Evolutionary conservation across 208 protist species (phyloP), one percentile per base, ranked within the genome.

Genomic region (Leishmania arabica): DNA sequence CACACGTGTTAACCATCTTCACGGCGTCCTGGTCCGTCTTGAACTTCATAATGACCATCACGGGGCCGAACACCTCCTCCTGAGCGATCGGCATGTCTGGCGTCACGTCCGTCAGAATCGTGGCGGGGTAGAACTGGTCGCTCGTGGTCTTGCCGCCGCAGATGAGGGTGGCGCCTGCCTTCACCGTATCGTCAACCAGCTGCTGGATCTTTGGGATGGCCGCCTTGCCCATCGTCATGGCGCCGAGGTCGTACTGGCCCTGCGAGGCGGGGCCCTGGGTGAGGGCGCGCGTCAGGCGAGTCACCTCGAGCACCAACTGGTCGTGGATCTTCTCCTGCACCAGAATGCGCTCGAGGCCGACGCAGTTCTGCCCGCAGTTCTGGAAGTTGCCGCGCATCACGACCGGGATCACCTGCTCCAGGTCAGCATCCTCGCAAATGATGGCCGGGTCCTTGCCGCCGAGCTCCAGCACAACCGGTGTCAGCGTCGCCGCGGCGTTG

Each of bases 371-470:
- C n/a, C 97, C 97, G 84, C 93, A 98, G 88, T 98, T 98, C 82
- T 97, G 92, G 81, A 97, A 98, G 73, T 90, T 94, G 58, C 96
- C 94, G 54, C 95, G 90, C 91, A 99, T 93, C 70, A 98, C 89
- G 56, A 98, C 88, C 15, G 95, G 93, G 21, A 98, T 75, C 9
- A 98, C 88, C 80, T 98, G 91, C n/a, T 95, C 91, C 60, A 98
- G 79, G 83, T 99, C 92, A 66, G 90, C 93, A 80, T 98, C 95
- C 58, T 98, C 93, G 86, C 89, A 96, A 66, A 99, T 87, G 27
- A 99, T 89, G 45, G 94, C 92, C 8, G 98, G 94, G 84, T 99
- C 97, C 86, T 99, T 99, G 71, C 98, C 98, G 79, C 98, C 98
- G 42, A 99, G 92, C 86, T 99, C 97, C 24, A 99, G 91, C 74